Evolutionary conservation across 768 basidiomycete genomes (phyloP), one percentile per base, ranked within the genome.

Genomic region (Russula olivacea): DNA sequence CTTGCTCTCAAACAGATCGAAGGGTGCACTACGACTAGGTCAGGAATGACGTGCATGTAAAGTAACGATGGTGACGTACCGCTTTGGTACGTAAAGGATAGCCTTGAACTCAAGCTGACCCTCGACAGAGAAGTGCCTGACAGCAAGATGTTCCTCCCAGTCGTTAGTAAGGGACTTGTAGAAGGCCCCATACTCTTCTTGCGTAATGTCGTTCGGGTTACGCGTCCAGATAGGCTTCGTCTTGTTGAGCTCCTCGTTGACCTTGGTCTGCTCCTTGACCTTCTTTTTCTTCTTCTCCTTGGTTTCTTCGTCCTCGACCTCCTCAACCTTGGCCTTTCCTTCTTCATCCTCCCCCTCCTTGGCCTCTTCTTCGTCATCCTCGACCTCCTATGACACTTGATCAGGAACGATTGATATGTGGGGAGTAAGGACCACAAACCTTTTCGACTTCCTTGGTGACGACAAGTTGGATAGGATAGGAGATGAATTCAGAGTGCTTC

Each of bases 61-160:
- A 32, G 34, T 19, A 34, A 32, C 17, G 34, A 30, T 21, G 23
- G 14, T 0, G 36, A 58, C 85, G 61, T 72, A 91, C 91, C 93
- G 90, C 78, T 97, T 98, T 69, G 96, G 96, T 68, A 98, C 80
- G 80, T 84, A 99, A 71, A 99, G 87, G 76, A 99, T 96, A 32
- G 96, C 97, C 86, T 98, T 98, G 86, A 99, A 98, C 77, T 98
- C 97, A 68, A 99, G 94, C 75, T 99, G 97, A 81, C 97, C 97
- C 77, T 99, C 97, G 52, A 99, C 96, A 56, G 96, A 98, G 87
- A 98, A 98, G 84, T 98, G 97, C 85, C 98, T 99, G 75, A 98
- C 93, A 38, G 95, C 91, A 57, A 99, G 91, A 74, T 98, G 97
- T 68, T 99, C 97, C 76, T 99, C 97, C 97, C 97, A 99, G 78